phyloP scores from a whole-genome alignment of 176 grass and related monocot genomes.

The Triticum turgidum region DNA sequence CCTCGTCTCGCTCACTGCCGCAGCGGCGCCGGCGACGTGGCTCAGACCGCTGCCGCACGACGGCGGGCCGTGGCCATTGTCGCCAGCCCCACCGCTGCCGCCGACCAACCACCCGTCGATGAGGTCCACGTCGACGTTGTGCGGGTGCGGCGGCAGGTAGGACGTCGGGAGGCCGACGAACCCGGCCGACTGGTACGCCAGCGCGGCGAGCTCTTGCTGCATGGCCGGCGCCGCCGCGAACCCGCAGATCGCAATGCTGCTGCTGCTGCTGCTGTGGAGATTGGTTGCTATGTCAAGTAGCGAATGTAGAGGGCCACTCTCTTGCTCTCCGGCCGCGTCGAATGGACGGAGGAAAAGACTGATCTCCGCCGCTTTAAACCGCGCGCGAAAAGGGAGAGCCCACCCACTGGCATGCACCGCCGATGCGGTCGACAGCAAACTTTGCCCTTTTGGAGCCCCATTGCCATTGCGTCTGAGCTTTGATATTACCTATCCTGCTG shows the following conservation, averaged over 20 bases:
- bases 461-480: constrained; percentile 35
- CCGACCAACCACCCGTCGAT: neutral
- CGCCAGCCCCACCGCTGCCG: neutral
- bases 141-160: constrained; percentile 9
- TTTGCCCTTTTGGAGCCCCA: neutral
- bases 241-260: neutral
- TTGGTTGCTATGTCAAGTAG: neutral
- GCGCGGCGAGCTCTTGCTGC: constrained; percentile 22
- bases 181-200: constrained; percentile 21
- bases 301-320: neutral
- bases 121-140: neutral
- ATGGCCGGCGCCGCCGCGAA: constrained; percentile 17
- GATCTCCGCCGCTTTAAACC: constrained; percentile 24
- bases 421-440: constrained; percentile 21
- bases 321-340: neutral
- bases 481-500: constrained; percentile 5
- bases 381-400: neutral
- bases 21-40: neutral
- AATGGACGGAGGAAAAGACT: neutral
- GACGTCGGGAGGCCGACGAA: neutral
- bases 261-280: too few relatives aligned
- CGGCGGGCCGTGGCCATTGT: neutral
- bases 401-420: neutral
- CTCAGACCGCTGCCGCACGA: neutral
- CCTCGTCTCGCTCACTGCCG: constrained; percentile 1